Conservation (phyloP, 78 protist species). For the Chrysochromulina parva region DNA sequence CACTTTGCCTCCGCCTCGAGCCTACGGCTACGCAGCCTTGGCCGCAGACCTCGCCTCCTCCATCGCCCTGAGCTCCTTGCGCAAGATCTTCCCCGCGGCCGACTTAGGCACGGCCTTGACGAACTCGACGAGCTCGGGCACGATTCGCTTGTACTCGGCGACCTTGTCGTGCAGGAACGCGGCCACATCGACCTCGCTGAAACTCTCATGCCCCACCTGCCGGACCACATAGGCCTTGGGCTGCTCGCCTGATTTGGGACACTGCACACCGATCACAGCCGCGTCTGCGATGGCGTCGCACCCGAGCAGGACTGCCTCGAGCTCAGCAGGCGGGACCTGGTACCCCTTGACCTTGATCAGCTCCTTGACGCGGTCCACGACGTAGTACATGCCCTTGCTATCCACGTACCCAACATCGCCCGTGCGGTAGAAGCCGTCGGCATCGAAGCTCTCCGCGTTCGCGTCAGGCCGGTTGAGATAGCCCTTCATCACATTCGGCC, state of each 20-base stretch:
- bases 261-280: slow-evolving; percentile 73
- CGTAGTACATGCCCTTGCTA: slow-evolving; percentile 27
- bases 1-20: too few relatives aligned
- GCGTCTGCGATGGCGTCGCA: slow-evolving; percentile 71
- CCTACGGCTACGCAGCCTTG: too few relatives aligned
- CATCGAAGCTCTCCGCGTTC: slow-evolving; percentile 56
- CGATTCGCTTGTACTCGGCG: too few relatives aligned
- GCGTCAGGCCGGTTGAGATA: slow-evolving; percentile 71
- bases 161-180: too few relatives aligned
- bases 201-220: neutral
- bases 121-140: too few relatives aligned
- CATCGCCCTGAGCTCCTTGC: too few relatives aligned
- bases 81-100: too few relatives aligned
- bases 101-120: too few relatives aligned
- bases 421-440: slow-evolving; percentile 67
- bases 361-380: slow-evolving; percentile 74
- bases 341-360: slow-evolving; percentile 81
- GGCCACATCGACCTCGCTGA: too few relatives aligned
- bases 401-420: slow-evolving; percentile 66
- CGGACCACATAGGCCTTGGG: slow-evolving; percentile 85
- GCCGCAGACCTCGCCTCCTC: too few relatives aligned
- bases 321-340: slow-evolving; percentile 94
- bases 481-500: slow-evolving; percentile 94
- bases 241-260: slow-evolving; percentile 75
- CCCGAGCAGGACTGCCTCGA: slow-evolving; percentile 78